Evolutionary conservation across 768 basidiomycete genomes (phyloP), one percentile per base, ranked within the genome.

Genomic region (Leccinum subgranulosum): DNA sequence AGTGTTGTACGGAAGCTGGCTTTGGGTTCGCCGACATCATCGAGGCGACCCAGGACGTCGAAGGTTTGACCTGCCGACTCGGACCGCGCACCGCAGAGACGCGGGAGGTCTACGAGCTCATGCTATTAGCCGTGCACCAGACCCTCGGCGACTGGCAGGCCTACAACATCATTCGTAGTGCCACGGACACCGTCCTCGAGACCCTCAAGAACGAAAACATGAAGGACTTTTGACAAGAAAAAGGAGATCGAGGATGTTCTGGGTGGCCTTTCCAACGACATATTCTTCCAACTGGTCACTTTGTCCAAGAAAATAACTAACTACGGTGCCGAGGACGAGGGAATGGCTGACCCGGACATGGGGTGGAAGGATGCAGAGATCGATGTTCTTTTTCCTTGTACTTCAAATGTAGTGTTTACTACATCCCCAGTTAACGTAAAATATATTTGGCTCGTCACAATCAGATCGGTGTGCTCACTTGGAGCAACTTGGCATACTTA

Each of bases 211-310:
- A 82, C 64, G 94, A 97, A 64, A 79, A 80, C 57, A 70, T 93
- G 75, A 96, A 94, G 75, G 95, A 98, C n/a, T 69, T 95, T 98
- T 66, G 96, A 98, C 79, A 95, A 94, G 81, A 96, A 98, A 74
- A 90, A 85, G 76, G 94, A 98, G 68, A 82, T 96, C 6, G 90
- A 96, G 72, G 85, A 85, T 17, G 73, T 84, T n/a, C 73, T 92
- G 12, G 85, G 86, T 1, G 60, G 79, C 0, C 69, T 95, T 12
- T 73, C 84, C 2, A 83, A 80, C 66, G 94, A 97, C 62, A 66
- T 76, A 19, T 98, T 98, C 72, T 82, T 86, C 6, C 88, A 92
- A 74, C 79, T 98, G 29, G 79, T 98, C 58, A 87, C 76, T 60
- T 76, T 98, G 46, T 84, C 88, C 46, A 98, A 97, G 79, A 97